A percentile compares a stretch with the other conserved stretches of the same genome.
Evolutionary conservation across 768 basidiomycete genomes (phyloP).

Genomic region (Lactarius deliciosus): DNA sequence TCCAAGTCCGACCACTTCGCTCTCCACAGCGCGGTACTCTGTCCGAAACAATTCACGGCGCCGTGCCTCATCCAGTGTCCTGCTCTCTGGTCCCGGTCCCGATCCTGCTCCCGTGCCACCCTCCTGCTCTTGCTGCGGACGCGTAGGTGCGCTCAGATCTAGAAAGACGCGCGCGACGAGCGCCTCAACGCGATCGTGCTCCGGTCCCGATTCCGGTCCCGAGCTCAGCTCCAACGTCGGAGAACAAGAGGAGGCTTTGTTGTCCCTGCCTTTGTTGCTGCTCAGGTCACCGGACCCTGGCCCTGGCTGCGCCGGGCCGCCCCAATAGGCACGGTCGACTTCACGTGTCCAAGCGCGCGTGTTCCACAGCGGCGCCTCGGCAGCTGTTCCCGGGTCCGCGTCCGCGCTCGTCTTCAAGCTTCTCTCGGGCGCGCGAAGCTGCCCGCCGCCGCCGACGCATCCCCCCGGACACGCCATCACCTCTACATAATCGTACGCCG

Average conservation of each 20-base stretch:
- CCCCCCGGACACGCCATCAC: conserved; percentile 99
- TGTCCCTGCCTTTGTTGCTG: neutral
- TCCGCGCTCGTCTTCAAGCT: conserved; percentile 38
- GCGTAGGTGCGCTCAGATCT: conserved; percentile 41
- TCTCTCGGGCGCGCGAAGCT: conserved; percentile 43
- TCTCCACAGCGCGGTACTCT: conserved; percentile 80
- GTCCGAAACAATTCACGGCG: conserved; percentile 65
- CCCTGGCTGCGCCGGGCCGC: conserved; percentile 28
- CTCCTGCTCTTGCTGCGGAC: neutral
- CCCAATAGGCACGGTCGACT: conserved; percentile 87
- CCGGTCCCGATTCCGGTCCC: neutral
- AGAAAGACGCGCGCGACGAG: conserved; percentile 41
- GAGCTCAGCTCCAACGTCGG: neutral
- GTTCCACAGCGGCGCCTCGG: conserved; percentile 71
- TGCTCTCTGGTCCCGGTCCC: conserved; percentile 34
- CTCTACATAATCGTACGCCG: conserved; percentile 85
- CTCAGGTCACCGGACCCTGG: neutral
- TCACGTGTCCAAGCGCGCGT: conserved; percentile 77
- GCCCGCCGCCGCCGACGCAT: conserved; percentile 97
- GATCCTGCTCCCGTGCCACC: neutral
- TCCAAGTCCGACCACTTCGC: conserved; percentile 64
- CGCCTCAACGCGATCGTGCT: conserved; percentile 36
- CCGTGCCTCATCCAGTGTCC: conserved; percentile 41
- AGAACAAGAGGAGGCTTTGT: neutral
- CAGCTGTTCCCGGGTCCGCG: conserved; percentile 39